Evolutionary conservation across 352 stramenopile species (phyloP), one percentile per base, ranked within the genome.

Genomic region (Globisporangium paddicum): DNA sequence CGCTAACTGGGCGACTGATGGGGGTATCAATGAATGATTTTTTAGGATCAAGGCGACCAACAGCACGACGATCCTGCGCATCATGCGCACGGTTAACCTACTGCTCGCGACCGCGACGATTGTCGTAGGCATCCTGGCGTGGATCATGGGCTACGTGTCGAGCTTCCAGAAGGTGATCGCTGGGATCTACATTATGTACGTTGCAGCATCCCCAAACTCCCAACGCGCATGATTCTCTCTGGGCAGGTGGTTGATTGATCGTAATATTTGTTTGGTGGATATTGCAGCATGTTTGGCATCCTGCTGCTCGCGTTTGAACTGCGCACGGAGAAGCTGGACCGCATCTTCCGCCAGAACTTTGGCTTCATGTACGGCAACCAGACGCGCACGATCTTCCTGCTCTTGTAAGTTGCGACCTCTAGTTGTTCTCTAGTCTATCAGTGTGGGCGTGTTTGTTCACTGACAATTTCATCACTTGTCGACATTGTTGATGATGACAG

Each of bases 311-410:
- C 73, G 26, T 95, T 95, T 61, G 86, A 95, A 69, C 71, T 95
- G 46, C 86, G 86, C 45, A 93, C 82, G 21, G 82, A 92, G 34
- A 88, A 89, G 55, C 71, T 91, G 11, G 86, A 95, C 55, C 71
- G 72, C 45, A 67, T 95, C 18, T 71, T 93, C 69, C 86, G 86
- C 63, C 66, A 72, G 42, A 95, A 95, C 77, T 93, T 95, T 71
- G 86, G 86, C 46, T 95, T 95, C 63, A 95, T 95, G 86, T 95
- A 93, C 63, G 86, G 82, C 70, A 90, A 93, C 76, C 83, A 84
- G 69, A 93, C 86, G 51, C 86, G 86, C 67, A 95, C 86, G 13
- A 84, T 89, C 40, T 95, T 95, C 63, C 69, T 95, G 28, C 68
- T 95, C 58, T 95, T 95, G 85, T 94, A 85, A 53, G 80, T 83